Conservation (phyloP, 345 rosid genomes). For the Schrenkiella parvula region DNA sequence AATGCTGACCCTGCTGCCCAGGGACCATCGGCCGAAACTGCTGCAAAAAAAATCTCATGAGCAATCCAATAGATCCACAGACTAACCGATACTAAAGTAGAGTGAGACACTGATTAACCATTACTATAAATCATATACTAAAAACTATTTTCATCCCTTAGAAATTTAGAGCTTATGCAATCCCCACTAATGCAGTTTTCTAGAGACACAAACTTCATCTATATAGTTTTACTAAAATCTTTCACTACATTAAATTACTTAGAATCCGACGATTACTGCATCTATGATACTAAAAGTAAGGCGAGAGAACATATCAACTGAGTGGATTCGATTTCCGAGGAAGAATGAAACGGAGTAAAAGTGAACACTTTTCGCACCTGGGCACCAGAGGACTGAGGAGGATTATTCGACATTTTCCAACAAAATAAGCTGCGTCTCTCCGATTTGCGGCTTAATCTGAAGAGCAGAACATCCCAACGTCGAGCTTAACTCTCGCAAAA, state of each 20-base stretch:
- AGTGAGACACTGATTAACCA: constrained; percentile 2
- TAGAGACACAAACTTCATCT: not conserved
- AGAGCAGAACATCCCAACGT: not conserved
- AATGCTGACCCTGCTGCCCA: constrained; percentile 63
- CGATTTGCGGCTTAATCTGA: constrained; percentile 14
- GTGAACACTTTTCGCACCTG: constrained; percentile 42
- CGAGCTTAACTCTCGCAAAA: not conserved
- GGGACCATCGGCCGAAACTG: constrained; percentile 77
- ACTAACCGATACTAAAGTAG: constrained; percentile 22
- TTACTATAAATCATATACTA: not conserved
- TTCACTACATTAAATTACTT: not conserved
- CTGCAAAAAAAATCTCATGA: constrained; percentile 16
- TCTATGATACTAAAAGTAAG: not conserved
- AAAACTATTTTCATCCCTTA: not conserved
- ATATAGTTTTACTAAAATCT: not conserved
- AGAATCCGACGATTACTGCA: not conserved
- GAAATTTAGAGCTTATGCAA: not conserved
- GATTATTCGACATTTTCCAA: constrained; percentile 58
- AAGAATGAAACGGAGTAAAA: not conserved
- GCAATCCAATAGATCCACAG: not conserved
- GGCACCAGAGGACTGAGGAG: constrained; percentile 56
- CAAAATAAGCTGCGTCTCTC: constrained; percentile 19
- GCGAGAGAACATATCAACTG: not conserved
- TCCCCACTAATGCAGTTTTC: no score
- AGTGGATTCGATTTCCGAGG: constrained; percentile 6